Percentiles rank a stretch among this genome's conserved stretches.
Conservation (phyloP, 345 rosid genomes). For the Linum trigynum region DNA sequence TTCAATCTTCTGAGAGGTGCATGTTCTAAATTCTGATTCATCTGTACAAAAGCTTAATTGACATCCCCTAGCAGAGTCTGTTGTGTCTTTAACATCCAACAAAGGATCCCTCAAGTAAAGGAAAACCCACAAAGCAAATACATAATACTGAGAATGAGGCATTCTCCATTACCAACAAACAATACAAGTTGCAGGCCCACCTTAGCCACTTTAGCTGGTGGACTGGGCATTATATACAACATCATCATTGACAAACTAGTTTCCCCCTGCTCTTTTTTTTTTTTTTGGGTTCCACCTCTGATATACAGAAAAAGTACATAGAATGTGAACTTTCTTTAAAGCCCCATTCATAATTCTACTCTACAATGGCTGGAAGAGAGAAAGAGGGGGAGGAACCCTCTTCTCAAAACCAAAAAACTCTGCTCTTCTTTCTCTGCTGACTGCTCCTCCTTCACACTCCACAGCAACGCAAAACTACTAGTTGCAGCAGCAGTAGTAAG, state of each 20-base stretch:
- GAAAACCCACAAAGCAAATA: too few relatives aligned
- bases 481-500: background rate
- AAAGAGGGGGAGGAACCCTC: too few relatives aligned
- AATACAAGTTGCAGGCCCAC: background rate
- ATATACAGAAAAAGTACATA: background rate
- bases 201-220: background rate
- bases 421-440: background rate
- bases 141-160: background rate
- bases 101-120: background rate
- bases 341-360: background rate
- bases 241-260: background rate
- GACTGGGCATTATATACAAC: background rate
- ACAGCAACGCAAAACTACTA: background rate
- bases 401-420: background rate
- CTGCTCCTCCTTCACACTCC: background rate
- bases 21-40: background rate
- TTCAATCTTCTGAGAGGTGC: background rate
- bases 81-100: background rate
- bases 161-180: background rate
- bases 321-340: background rate
- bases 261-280: too few relatives aligned
- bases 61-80: background rate
- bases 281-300: too few relatives aligned
- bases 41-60: background rate
- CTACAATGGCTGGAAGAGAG: background rate